phyloP scores from a whole-genome alignment of 805 yeast genomes.

The Metschnikowia amazonensis region DNA sequence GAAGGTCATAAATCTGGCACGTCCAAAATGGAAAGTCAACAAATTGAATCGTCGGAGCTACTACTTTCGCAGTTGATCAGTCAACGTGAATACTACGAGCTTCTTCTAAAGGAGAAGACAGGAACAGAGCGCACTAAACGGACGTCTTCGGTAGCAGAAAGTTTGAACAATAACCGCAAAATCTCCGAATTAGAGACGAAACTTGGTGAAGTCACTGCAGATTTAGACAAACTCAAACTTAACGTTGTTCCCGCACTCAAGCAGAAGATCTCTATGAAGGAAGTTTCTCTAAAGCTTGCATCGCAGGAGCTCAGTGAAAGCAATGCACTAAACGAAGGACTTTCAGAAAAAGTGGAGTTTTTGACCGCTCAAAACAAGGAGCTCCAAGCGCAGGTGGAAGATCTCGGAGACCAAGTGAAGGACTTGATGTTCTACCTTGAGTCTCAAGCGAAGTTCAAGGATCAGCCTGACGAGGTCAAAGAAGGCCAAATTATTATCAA shows the following conservation, averaged over 20 bases:
- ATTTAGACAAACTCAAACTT: constrained; percentile 20
- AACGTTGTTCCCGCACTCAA: constrained; percentile 33
- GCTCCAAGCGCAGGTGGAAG: constrained; percentile 41
- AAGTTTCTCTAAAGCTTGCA: constrained; percentile 26
- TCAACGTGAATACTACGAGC: constrained; percentile 79
- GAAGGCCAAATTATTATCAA: constrained; percentile 62
- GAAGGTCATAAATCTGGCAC: constrained; percentile 2
- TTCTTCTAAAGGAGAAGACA: constrained; percentile 26
- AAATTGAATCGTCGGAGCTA: constrained; percentile 71
- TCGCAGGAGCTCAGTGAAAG: constrained; percentile 31
- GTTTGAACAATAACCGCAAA: background rate
- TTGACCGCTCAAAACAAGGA: constrained; percentile 24
- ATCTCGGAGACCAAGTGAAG: constrained; percentile 57
- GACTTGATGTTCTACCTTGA: constrained; percentile 82
- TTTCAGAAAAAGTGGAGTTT: constrained; percentile 37
- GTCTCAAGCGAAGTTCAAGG: constrained; percentile 65
- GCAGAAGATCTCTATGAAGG: constrained; percentile 28
- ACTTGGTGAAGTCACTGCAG: constrained; percentile 17
- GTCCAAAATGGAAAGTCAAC: constrained; percentile 8
- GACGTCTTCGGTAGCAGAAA: constrained; percentile 14
- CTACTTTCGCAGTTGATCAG: constrained; percentile 78
- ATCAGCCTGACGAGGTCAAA: constrained; percentile 65
- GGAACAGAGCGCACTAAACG: constrained; percentile 11
- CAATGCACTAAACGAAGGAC: constrained; percentile 35
- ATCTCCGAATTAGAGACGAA: constrained; percentile 26